phyloP scores from a whole-genome alignment of 2,329 filamentous ascomycete species.

The Aureobasidium sp. region DNA sequence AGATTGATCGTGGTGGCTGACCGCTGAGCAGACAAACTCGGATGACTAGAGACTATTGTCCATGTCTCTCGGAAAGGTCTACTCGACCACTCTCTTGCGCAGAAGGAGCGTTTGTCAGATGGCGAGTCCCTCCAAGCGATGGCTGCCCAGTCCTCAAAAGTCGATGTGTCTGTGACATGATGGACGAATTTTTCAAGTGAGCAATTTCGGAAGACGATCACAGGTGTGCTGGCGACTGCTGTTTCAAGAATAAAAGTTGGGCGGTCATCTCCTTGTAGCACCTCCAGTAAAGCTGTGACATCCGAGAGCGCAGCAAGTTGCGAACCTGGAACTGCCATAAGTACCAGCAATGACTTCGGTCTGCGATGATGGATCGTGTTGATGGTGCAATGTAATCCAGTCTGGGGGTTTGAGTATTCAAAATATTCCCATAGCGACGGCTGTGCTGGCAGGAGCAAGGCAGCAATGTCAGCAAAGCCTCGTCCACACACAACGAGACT shows the following conservation, averaged over 20 bases:
- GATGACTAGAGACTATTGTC: neutral
- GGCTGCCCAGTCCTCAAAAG: slow-evolving; percentile 3
- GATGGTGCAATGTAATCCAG: neutral
- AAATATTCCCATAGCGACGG: neutral
- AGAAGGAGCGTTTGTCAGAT: neutral
- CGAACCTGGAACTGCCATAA: slow-evolving; percentile 9
- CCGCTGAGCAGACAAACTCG: neutral
- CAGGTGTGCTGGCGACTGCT: neutral
- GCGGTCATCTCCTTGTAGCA: slow-evolving; percentile 5
- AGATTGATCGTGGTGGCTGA: neutral
- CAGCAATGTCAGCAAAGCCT: slow-evolving; percentile 1
- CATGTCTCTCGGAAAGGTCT: neutral
- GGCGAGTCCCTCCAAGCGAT: neutral
- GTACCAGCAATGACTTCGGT: neutral
- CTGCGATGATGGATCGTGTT: neutral
- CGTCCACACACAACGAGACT: neutral
- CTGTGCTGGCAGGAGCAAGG: neutral
- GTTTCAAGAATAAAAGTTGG: slow-evolving; percentile 16
- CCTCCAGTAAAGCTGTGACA: neutral
- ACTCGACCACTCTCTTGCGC: slow-evolving; percentile 9
- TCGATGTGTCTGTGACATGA: neutral
- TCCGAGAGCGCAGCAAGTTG: neutral
- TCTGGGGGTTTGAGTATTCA: neutral
- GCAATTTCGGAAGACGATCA: slow-evolving; percentile 10
- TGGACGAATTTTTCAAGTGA: neutral